A percentile compares a stretch with the other conserved stretches of the same genome.
Evolutionary conservation across 2,329 filamentous ascomycete genomes (phyloP).

Genomic region (Nakataea oryzae): DNA sequence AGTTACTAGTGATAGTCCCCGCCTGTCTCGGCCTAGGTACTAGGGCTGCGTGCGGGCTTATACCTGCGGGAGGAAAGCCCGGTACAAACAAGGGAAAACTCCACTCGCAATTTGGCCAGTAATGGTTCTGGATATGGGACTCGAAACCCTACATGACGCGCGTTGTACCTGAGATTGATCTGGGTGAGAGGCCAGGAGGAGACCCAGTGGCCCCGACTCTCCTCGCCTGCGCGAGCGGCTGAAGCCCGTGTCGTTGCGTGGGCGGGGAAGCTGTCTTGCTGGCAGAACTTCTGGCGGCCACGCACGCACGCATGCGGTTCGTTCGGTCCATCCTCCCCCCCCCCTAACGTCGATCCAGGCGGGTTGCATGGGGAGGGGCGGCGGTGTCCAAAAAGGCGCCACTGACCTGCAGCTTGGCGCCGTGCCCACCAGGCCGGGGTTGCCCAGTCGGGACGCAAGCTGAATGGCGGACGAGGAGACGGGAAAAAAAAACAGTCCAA

Average conservation of each 20-base stretch:
- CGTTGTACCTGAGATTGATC: no score
- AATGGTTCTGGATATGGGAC: no score
- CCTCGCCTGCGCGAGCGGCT: no score
- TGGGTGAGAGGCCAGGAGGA: no score
- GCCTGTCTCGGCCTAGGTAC: not conserved
- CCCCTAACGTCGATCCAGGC: not conserved
- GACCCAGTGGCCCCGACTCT: no score
- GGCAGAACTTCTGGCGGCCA: not conserved
- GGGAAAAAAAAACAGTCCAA: not conserved
- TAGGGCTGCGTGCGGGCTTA: not conserved
- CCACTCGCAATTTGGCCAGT: not conserved
- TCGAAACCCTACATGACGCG: no score
- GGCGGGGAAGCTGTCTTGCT: not conserved
- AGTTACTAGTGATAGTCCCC: not conserved
- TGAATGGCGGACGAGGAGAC: not conserved
- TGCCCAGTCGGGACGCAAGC: not conserved
- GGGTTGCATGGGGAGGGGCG: not conserved
- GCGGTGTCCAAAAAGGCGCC: no score
- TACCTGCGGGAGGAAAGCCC: no score
- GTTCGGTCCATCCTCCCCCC: not conserved
- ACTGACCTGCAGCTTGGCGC: not conserved
- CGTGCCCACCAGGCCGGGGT: not conserved
- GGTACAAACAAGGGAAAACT: not conserved
- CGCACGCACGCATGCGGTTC: no score
- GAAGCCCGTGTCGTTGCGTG: no score